Conservation (phyloP, 192 early-diverging fungal species). For the Pilobolus umbonatus region DNA sequence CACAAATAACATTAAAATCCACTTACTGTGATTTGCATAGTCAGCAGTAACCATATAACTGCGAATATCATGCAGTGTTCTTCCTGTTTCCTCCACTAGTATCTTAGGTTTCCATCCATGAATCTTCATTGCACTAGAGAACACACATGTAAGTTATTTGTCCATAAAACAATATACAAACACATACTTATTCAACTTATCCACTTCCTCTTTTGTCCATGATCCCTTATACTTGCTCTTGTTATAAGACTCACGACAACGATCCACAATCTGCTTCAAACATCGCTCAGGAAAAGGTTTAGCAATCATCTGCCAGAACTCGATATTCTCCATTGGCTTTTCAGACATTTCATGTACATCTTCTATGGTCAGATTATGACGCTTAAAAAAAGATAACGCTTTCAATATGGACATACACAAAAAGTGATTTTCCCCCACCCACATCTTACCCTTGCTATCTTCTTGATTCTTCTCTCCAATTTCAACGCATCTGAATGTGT, state of each 20-base stretch:
- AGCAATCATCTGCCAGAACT: neutral
- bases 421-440: no score
- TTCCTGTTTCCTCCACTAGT: neutral
- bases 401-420: no score
- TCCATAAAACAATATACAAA: neutral
- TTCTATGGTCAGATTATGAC: neutral
- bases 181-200: neutral
- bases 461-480: constrained; percentile 11
- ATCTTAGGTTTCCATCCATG: neutral
- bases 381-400: neutral
- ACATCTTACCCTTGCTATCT: neutral
- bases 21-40: neutral
- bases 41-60: neutral
- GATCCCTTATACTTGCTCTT: neutral
- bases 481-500: neutral
- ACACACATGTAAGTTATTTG: neutral
- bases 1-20: neutral
- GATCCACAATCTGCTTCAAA: neutral
- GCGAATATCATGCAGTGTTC: neutral
- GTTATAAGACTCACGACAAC: neutral
- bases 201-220: neutral
- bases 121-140: neutral
- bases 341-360: neutral
- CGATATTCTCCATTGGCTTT: neutral
- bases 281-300: constrained; percentile 2